Base-by-base conservation (phyloP, 371 early-diverging fungal genomes). In the Capillidium heterosporum region DNA sequence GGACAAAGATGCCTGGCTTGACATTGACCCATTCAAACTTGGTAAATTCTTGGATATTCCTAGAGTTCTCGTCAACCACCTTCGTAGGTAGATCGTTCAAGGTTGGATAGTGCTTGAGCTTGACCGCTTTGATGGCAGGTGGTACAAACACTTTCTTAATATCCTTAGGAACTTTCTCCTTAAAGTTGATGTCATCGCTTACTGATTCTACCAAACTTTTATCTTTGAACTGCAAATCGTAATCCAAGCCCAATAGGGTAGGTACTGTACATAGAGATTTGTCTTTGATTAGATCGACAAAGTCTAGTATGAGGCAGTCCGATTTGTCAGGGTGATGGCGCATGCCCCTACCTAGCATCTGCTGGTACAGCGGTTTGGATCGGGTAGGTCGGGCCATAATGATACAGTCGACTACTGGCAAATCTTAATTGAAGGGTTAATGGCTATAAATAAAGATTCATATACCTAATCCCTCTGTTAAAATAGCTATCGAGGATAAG, bases 341-440 rank as follows among this genome's bases (percentile, higher is more conserved):
- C 75, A 93, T 71, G 2, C 95, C 95, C 26, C 95, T 76, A 1
- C 95, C 95, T 54, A 95, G 68, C 95, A 95, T 95, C 66, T 95
- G 95, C 61, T 85, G 88, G 68, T 89, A 84, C 48, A 95, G 71
- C 1, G 77, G 84, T 8, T 69, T 63, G 11, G 86, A 87, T 23
- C 73, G 64, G 1, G 96, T 95, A 0, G 93, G 95, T 5, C 92
- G 71, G 0, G 88, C 89, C 74, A 94, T 78, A 2, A 95, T 56
- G 23, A 94, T 72, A 55, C 86, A 86, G 60, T 95, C 95, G 26
- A 92, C 84, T 10, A 65, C 65, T 1, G 95, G 92, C 15, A 95
- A 86, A 65, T 95, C 94, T 41, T 65, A 59, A n/a, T 8, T 7
- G 21, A 2, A 55, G 10, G 8, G 10, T 4, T 21, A 32, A 8